A percentile compares a stretch with the other conserved stretches of the same genome.
Conservation (phyloP, 78 protist species). For the Guillardia theta region DNA sequence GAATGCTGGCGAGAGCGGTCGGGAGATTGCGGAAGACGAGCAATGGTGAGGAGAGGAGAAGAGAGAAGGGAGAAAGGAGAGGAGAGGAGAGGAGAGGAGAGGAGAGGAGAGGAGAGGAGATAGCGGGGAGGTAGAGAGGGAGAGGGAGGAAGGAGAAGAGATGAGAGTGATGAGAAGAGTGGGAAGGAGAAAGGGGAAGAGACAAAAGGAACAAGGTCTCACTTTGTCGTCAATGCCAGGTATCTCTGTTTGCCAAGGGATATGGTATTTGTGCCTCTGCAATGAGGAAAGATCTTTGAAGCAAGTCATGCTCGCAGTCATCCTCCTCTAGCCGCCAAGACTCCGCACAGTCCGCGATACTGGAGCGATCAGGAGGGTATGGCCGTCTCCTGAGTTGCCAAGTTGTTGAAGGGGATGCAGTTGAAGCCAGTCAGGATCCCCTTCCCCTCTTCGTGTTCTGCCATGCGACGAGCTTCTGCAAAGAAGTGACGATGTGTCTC, state of each 20-base stretch:
- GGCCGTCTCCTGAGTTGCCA: too few relatives aligned
- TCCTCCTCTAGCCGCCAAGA: not conserved
- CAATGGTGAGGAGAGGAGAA: not conserved
- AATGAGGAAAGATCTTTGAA: not conserved
- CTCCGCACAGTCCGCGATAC: not conserved
- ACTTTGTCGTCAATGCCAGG: too few relatives aligned
- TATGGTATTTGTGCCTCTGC: not conserved
- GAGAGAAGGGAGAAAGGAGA: not conserved
- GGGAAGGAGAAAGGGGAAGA: not conserved
- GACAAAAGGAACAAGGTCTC: not conserved
- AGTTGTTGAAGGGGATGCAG: too few relatives aligned
- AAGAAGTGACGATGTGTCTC: too few relatives aligned
- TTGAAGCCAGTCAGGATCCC: too few relatives aligned
- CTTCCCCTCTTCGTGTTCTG: too few relatives aligned
- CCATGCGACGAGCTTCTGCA: too few relatives aligned
- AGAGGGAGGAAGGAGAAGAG: not conserved
- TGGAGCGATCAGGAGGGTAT: not conserved
- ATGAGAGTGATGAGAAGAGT: too few relatives aligned
- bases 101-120: not conserved
- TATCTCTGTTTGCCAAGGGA: too few relatives aligned
- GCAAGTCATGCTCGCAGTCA: not conserved
- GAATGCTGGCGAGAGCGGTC: too few relatives aligned
- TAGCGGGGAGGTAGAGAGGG: not conserved
- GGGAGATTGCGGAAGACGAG: not conserved
- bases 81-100: not conserved